Percentiles rank a stretch among this genome's conserved stretches.
phyloP scores from a whole-genome alignment of 768 basidiomycete species.

The Boletellus ananas region DNA sequence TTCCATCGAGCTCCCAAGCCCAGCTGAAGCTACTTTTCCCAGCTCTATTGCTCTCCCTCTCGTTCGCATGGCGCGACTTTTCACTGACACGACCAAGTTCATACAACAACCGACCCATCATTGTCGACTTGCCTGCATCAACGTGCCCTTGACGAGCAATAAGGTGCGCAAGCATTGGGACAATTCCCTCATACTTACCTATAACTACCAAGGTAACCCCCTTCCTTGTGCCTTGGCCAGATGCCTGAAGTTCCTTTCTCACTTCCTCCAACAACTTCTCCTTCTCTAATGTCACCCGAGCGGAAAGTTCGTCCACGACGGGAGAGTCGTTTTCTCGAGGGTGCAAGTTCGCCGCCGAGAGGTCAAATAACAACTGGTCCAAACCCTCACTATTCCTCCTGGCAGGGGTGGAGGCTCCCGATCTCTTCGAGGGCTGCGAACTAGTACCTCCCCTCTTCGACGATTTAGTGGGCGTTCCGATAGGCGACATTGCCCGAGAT shows the following conservation, averaged over 20 bases:
- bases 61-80: slow-evolving; percentile 77
- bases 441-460: slow-evolving; percentile 38
- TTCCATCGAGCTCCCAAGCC: slow-evolving; percentile 97
- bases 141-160: slow-evolving; percentile 72
- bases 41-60: slow-evolving; percentile 81
- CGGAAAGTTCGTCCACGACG: slow-evolving; percentile 45
- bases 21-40: slow-evolving; percentile 97
- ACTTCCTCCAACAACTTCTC: slow-evolving; percentile 87
- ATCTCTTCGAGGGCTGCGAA: slow-evolving; percentile 31
- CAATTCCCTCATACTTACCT: slow-evolving; percentile 46
- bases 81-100: slow-evolving; percentile 88
- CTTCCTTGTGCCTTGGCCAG: slow-evolving; percentile 55
- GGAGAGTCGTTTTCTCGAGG: slow-evolving; percentile 39
- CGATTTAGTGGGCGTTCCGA: slow-evolving; percentile 39
- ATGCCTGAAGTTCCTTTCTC: slow-evolving; percentile 43
- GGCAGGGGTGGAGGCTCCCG: slow-evolving; percentile 43
- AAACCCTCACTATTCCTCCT: slow-evolving; percentile 29
- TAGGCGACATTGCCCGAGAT: slow-evolving; percentile 43
- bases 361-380: slow-evolving; percentile 65
- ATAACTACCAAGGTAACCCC: slow-evolving; percentile 87
- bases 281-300: slow-evolving; percentile 63
- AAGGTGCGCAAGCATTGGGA: slow-evolving; percentile 4
- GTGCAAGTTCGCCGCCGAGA: slow-evolving; percentile 68
- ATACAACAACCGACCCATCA: slow-evolving; percentile 93
- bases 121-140: slow-evolving; percentile 96